Base-by-base conservation (phyloP, 108 stramenopile genomes). In the Parmales sp. region DNA sequence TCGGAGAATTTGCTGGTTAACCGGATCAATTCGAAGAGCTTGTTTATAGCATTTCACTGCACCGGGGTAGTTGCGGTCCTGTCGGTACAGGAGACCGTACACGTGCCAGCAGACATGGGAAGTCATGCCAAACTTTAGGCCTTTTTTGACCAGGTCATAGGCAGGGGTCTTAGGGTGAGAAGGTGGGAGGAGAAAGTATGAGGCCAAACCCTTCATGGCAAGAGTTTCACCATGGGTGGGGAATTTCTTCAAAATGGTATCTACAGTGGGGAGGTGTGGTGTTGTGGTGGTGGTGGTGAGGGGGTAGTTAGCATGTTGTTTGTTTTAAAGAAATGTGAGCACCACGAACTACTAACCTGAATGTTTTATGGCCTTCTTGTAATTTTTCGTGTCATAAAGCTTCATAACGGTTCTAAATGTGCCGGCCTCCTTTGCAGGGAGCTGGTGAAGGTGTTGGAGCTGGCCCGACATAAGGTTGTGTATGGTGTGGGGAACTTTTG, bases 41-140 rank as follows among this genome's bases (percentile, higher is more conserved):
- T 94, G 92, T 69, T 93, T 94, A 81, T 96, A 99, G 67, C 93
- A 93, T 83, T 99, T 97, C 75, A 96, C 95, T 49, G 98, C 96
- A 74, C 95, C 92, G 64, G 72, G 76, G 77, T 99, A 97, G 72
- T 99, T 93, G 13, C 89, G 84, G 70, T 94, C 90, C n/a, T 88
- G 78, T 50, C 96, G 87, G 72, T 99, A 84, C 51, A 97, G 78
- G 9, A 99, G 76, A 60, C 98, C 98, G 67, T 86, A 95, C 65
- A 99, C 98, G 74, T 99, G 96, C 98, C 98, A 99, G 85, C 96
- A 99, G 18, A 97, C 93, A 79, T 96, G 95, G 29, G 88, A 91
- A 85, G 80, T 83, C 83, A 99, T 89, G 76, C 97, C 94, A 41
- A 87, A 78, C 77, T 80, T 82, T 20, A 99, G 77, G 19, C 94